Evolutionary conservation across 352 stramenopile species (phyloP).

Genomic region (Pythium aquatile): DNA sequence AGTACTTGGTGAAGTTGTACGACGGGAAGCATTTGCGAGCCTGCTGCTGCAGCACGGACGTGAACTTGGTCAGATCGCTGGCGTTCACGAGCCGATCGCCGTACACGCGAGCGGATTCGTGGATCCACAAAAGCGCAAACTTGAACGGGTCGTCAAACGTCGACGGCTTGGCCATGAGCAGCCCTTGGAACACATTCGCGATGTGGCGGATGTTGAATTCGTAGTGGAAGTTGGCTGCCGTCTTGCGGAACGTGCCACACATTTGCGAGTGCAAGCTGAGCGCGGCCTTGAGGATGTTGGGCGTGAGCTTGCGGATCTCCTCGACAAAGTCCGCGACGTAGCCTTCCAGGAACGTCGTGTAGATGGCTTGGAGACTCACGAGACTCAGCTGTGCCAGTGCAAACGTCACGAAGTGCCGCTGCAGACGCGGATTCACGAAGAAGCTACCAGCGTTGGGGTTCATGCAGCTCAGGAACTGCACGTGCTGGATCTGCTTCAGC

Average conservation of each 20-base stretch:
- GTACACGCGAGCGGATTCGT: constrained; percentile 96
- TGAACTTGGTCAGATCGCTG: constrained; percentile 87
- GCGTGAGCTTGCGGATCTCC: constrained; percentile 87
- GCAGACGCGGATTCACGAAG: constrained; percentile 91
- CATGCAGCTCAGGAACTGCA: constrained; percentile 95
- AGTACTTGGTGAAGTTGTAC: constrained; percentile 90
- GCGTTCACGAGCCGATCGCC: constrained; percentile 90
- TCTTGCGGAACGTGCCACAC: constrained; percentile 86
- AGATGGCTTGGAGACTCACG: constrained; percentile 92
- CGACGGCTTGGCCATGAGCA: constrained; percentile 87
- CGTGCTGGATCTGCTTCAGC: constrained; percentile 92
- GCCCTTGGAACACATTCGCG: constrained; percentile 93
- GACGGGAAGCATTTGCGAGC: constrained; percentile 92
- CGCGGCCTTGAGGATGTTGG: constrained; percentile 84
- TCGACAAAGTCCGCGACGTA: constrained; percentile 93
- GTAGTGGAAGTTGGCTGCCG: constrained; percentile 96
- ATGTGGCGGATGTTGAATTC: constrained; percentile 97
- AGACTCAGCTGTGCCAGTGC: constrained; percentile 85
- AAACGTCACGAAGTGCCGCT: constrained; percentile 96
- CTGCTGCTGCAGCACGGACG: constrained; percentile 84
- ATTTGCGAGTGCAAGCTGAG: constrained; percentile 90
- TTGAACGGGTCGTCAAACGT: constrained; percentile 87
- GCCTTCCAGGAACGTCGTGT: constrained; percentile 93
- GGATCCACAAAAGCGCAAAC: constrained; percentile 94
- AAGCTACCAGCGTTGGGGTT: constrained; percentile 94